Base-by-base conservation (phyloP, 495 filamentous ascomycete genomes). In the Hyaloscypha bicolor region DNA sequence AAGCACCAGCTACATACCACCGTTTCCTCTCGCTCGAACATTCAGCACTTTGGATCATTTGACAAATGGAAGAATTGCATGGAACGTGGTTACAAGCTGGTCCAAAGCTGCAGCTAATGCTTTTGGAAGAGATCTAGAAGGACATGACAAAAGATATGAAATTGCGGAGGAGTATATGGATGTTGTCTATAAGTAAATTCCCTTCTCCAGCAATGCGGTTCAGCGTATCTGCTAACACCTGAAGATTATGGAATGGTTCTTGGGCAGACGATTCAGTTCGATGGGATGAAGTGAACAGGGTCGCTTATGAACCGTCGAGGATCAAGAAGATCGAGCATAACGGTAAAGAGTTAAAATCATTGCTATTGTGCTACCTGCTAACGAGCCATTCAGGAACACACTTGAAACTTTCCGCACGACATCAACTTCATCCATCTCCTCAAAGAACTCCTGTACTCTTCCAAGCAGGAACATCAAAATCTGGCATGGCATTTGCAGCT, bases 401-500 rank as follows among this genome's bases (percentile, higher is more conserved):
- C 75, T 87, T 83, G 74, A 79, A 78, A 16, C 73, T 88, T 8
- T 78, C 77, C 59, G 79, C 80, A 22, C 77, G 75, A 4, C 85
- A 88, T 72, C 86, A 88, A 59, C 80, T 84, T 62, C 81, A 89
- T 66, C 87, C 87, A 0, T 87, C 84, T 4, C 86, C 85, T 6
- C 87, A 89, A 67, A 78, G 87, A 45, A 88, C 85, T 0, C 87
- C 87, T 1, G 83, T 90, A 60, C 77, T 89, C 6, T 86, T 90
- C 75, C 87, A 89, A 71, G 87, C 87, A 3, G 87, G 88, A 25
- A 87, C 85, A 12, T 89, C 86, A 0, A 62, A 78, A 0, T 0
- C 88, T 0, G 86, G 87, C 3, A 81, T 80, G 1, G 77, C 74
- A 1, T 90, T 90, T 66, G 87, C 84, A 0, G 81, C 85, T 0